Conservation (phyloP, 2,329 filamentous ascomycete genomes). For the Exophiala alcalophila region DNA sequence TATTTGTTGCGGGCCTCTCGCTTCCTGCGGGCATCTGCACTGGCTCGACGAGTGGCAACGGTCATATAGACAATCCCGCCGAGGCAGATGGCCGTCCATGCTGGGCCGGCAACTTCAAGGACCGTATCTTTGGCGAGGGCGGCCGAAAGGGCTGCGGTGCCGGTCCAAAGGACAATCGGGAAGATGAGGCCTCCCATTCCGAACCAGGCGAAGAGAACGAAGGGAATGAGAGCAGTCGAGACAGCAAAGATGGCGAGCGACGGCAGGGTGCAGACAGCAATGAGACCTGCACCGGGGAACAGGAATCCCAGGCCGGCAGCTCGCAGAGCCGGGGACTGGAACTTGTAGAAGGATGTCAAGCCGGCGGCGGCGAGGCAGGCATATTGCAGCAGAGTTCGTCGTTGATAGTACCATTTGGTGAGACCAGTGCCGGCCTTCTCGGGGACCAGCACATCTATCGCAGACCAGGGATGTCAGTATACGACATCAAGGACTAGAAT, state of each 20-base stretch:
- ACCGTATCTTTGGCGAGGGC: slow-evolving; percentile 16
- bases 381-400: slow-evolving; percentile 21
- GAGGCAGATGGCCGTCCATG: slow-evolving; percentile 12
- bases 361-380: slow-evolving; percentile 15
- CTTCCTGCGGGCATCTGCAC: slow-evolving; percentile 9
- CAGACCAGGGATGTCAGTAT: background rate
- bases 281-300: slow-evolving; percentile 21
- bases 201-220: slow-evolving; percentile 24
- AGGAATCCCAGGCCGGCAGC: slow-evolving; percentile 14
- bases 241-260: slow-evolving; percentile 15
- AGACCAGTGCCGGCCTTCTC: slow-evolving; percentile 20
- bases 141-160: slow-evolving; percentile 14
- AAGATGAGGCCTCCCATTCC: slow-evolving; percentile 23
- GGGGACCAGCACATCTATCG: slow-evolving; percentile 21
- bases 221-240: slow-evolving; percentile 17
- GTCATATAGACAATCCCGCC: slow-evolving; percentile 16
- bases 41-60: slow-evolving; percentile 4
- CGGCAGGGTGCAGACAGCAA: slow-evolving; percentile 19
- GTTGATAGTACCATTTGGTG: slow-evolving; percentile 22
- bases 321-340: slow-evolving; percentile 17
- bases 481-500: background rate
- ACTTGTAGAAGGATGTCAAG: slow-evolving; percentile 19
- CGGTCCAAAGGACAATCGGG: slow-evolving; percentile 20
- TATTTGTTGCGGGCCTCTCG: slow-evolving; percentile 18
- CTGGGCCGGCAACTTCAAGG: slow-evolving; percentile 8